A percentile compares a stretch with the other conserved stretches of the same genome.
These are phyloP conservation scores for Lodderomyces metapsilosis DNA, from an alignment of 1,139 yeast species.

Conservation along the genomic window DNA sequence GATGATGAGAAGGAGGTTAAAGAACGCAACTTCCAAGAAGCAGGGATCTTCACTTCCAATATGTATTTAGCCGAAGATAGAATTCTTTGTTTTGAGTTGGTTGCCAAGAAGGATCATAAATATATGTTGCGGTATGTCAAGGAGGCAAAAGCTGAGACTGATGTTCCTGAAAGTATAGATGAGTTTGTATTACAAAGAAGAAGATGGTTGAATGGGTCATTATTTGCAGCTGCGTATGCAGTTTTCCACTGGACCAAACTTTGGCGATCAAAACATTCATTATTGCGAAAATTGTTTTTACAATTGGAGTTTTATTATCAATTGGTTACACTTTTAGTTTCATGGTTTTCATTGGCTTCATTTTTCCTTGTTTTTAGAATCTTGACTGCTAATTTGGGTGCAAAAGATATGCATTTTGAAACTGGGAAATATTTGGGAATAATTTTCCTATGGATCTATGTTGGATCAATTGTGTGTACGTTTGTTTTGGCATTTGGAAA, in stretches of 20 bases:
- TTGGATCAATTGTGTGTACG: conserved; percentile 42
- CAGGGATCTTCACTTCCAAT: conserved; percentile 75
- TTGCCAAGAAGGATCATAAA: conserved; percentile 61
- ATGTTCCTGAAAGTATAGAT: conserved; percentile 72
- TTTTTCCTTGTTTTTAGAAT: conserved; percentile 73
- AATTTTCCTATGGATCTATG: conserved; percentile 44
- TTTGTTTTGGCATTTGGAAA: conserved; percentile 50
- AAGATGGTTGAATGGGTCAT: conserved; percentile 84
- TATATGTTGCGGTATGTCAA: conserved; percentile 73
- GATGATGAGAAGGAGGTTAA: conserved; percentile 46
- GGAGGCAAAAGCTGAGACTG: conserved; percentile 78
- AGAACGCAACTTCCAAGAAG: conserved; percentile 43
- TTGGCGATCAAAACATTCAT: conserved; percentile 68
- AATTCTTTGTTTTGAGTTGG: conserved; percentile 76
- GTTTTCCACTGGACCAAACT: conserved; percentile 68
- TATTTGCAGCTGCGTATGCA: conserved; percentile 79
- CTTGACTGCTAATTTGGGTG: conserved; percentile 56
- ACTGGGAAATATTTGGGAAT: conserved; percentile 44
- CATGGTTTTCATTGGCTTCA: conserved; percentile 79
- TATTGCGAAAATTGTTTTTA: conserved; percentile 58
- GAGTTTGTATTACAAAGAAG: conserved; percentile 78
- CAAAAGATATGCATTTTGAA: conserved; percentile 43
- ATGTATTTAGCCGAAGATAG: conserved; percentile 88
- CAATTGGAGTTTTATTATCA: conserved; percentile 75
- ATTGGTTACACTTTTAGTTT: conserved; percentile 59